Conservation (phyloP, 768 basidiomycete species). For the Heimioporus sp. region DNA sequence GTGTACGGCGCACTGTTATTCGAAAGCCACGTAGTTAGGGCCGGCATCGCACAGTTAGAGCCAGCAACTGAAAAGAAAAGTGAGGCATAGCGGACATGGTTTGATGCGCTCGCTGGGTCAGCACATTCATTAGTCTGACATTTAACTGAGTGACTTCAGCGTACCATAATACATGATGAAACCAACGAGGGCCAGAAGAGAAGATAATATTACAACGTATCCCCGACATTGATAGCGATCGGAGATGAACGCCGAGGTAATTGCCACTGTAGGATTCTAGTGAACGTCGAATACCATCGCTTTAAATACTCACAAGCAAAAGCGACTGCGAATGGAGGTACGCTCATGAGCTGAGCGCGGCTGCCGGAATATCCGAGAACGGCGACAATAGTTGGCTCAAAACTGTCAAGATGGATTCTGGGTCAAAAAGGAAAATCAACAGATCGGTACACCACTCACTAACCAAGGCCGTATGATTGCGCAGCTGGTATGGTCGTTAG, state of each 20-base stretch:
- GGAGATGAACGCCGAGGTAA: constrained; percentile 41
- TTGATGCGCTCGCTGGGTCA: constrained; percentile 26
- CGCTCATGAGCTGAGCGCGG: constrained; percentile 59
- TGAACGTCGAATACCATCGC: not conserved
- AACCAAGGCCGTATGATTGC: no score
- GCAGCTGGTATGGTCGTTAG: no score
- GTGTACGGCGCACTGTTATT: constrained; percentile 60
- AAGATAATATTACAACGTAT: constrained; percentile 42
- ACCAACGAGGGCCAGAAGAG: constrained; percentile 39
- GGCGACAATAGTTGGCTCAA: constrained; percentile 51
- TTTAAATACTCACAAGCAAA: constrained; percentile 40
- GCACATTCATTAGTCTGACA: not conserved
- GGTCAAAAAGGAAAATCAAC: no score
- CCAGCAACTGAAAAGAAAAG: constrained; percentile 57
- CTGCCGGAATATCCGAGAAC: constrained; percentile 54
- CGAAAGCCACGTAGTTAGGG: constrained; percentile 50
- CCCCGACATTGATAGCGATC: constrained; percentile 55
- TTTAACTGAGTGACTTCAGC: not conserved
- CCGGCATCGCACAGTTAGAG: not conserved
- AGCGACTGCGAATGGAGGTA: constrained; percentile 49
- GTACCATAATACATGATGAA: constrained; percentile 2
- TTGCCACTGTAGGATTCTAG: not conserved
- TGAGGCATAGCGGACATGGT: constrained; percentile 48
- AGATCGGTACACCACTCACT: no score
- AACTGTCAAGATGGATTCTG: no score